These are phyloP conservation scores for sweet orange (Citrus sinensis) DNA, from an alignment of 345 rosid genomes.

Conservation along the genomic window DNA sequence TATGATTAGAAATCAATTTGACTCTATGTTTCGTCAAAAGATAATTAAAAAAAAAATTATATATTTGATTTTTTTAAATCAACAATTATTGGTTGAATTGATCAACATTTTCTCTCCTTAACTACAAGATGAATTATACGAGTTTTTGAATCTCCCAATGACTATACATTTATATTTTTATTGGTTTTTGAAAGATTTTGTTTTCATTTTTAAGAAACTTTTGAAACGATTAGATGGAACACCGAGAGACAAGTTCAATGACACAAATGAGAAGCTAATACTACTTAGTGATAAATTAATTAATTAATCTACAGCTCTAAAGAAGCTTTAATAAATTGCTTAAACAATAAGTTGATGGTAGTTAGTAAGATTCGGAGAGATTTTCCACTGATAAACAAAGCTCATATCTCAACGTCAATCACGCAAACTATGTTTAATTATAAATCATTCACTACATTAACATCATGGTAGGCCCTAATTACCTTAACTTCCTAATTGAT, in stretches of 20 bases:
- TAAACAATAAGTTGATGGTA: constrained; percentile 34
- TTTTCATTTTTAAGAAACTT: not conserved
- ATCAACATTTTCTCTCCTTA: too few relatives aligned
- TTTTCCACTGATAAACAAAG: constrained; percentile 38
- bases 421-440: constrained; percentile 50
- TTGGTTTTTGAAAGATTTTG: too few relatives aligned
- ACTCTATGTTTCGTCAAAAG: too few relatives aligned
- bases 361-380: constrained; percentile 71
- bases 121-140: too few relatives aligned
- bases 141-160: too few relatives aligned
- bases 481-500: not conserved
- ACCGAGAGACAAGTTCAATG: not conserved
- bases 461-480: constrained; percentile 13
- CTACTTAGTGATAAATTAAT: not conserved
- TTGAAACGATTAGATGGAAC: not conserved
- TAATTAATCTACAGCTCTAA: not conserved
- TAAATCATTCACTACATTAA: constrained; percentile 7
- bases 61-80: too few relatives aligned
- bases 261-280: not conserved
- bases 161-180: too few relatives aligned
- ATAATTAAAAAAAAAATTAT: too few relatives aligned
- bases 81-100: too few relatives aligned
- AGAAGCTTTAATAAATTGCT: not conserved
- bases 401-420: constrained; percentile 65
- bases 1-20: too few relatives aligned